Base-by-base conservation (phyloP, 129 eudicot genomes). In the Centrapalus pauciflorus region DNA sequence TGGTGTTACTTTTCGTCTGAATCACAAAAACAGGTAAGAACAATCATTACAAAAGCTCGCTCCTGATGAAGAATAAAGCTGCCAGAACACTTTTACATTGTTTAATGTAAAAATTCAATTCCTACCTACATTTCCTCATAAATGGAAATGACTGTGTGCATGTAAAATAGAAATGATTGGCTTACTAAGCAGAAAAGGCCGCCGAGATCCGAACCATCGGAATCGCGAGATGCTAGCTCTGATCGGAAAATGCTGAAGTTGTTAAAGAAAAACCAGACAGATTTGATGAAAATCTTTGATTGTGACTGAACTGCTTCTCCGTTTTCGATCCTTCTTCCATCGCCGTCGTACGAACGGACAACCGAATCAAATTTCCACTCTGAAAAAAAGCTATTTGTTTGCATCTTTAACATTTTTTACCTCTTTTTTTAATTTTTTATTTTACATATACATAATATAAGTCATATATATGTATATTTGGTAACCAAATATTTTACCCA, bases 131-230 rank as follows among this genome's bases (percentile, higher is more conserved):
- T 19, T 50, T 50, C 27, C 57, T 50, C 29, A 20, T 21, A 50
- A 50, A 50, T 50, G 27, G 21, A 50, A 50, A 27, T 19, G 25
- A 10, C 20, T 6, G 10, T 49, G 55, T 19, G 55, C 19, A 26
- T 49, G 41, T 5, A 17, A 23, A 61, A 12, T 13, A 38, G 21
- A 14, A 32, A 17, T 20, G 33, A 61, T 6, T 23, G 32, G 67
- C 51, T 61, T 61, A 37, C 67, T 5, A 11, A 28, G 29, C 11
- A n/a, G 49, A 60, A 60, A 60, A 14, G 64, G 64, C 45, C n/a
- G 45, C 10, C n/a, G 41, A 57, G 26, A 59, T 59, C 25, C 1
- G 16, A 14, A 58, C 12, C 12, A 29, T 38, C 66, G 48, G 17
- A 40, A 33, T 20, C 43, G 6, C 32, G 59, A 11, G n/a, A n/a